Evolutionary conservation across 139 green algal genomes (phyloP).

Genomic region (Spirogloea muscicola): DNA sequence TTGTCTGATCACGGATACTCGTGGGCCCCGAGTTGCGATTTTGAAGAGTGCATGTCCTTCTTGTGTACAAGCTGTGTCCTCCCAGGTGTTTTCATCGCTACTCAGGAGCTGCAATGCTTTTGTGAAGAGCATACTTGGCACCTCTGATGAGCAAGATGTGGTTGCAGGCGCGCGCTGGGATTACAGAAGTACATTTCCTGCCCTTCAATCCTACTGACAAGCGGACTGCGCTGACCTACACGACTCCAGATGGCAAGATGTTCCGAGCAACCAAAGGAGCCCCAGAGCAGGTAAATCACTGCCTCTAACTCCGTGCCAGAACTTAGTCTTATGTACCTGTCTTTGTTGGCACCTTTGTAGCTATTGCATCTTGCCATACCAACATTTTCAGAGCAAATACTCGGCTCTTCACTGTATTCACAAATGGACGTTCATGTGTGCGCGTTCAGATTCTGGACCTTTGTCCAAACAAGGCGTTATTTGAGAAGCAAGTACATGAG

Average conservation of each 20-base stretch:
- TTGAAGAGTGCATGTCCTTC: too few relatives aligned
- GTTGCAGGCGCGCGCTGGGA: constrained; percentile 34
- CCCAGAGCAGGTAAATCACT: constrained; percentile 46
- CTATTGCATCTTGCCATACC: not conserved
- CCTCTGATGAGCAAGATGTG: too few relatives aligned
- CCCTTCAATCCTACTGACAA: constrained; percentile 86
- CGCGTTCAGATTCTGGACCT: constrained; percentile 39
- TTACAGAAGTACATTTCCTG: constrained; percentile 68
- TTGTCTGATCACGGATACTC: too few relatives aligned
- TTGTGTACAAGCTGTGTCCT: too few relatives aligned
- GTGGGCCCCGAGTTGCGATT: too few relatives aligned
- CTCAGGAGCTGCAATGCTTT: not conserved
- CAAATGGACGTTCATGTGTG: too few relatives aligned
- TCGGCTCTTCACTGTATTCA: too few relatives aligned
- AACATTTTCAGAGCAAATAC: not conserved
- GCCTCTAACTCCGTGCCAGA: constrained; percentile 29
- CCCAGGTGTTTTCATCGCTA: too few relatives aligned
- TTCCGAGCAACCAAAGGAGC: constrained; percentile 67
- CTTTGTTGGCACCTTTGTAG: not conserved
- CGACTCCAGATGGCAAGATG: constrained; percentile 30
- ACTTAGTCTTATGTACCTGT: constrained; percentile 28
- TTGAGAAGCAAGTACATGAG: constrained; percentile 47
- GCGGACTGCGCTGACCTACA: constrained; percentile 70
- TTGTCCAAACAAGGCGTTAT: constrained; percentile 39
- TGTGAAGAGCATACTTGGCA: too few relatives aligned